phyloP scores from a whole-genome alignment of 2,329 filamentous ascomycete species.

The Aspergillus felis region DNA sequence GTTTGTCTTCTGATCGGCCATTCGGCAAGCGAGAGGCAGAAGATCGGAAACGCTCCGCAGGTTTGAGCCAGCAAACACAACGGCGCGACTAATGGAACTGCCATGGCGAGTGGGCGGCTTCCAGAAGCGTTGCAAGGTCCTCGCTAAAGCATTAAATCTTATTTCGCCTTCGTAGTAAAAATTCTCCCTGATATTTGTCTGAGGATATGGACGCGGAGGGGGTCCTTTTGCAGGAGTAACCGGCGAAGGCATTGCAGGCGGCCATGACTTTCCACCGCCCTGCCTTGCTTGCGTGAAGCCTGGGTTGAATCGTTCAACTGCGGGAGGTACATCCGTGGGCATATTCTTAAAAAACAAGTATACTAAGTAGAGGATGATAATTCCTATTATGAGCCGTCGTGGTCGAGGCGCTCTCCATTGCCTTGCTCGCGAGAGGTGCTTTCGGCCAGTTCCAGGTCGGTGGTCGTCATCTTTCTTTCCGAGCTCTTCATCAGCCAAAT shows the following conservation, averaged over 20 bases:
- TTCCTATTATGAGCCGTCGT: conserved; percentile 50
- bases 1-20: conserved; percentile 66
- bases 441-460: conserved; percentile 32
- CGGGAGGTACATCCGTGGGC: conserved; percentile 47
- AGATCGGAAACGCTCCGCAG: conserved; percentile 68
- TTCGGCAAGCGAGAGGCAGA: conserved; percentile 80
- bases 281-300: conserved; percentile 15
- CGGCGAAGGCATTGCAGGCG: conserved; percentile 7
- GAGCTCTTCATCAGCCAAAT: conserved; percentile 57
- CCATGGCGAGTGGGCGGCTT: conserved; percentile 49
- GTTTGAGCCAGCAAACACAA: conserved; percentile 75
- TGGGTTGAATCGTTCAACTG: conserved; percentile 28
- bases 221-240: conserved; percentile 6
- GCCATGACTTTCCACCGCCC: conserved; percentile 4
- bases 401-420: conserved; percentile 34
- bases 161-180: conserved; percentile 66
- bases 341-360: conserved; percentile 65
- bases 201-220: conserved; percentile 11
- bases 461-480: conserved; percentile 64
- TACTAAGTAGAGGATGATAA: conserved; percentile 49
- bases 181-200: conserved; percentile 21
- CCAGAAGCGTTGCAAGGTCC: conserved; percentile 58
- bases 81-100: conserved; percentile 57
- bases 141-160: conserved; percentile 62
- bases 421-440: conserved; percentile 29